Evolutionary conservation across 768 basidiomycete species (phyloP), one percentile per base, ranked within the genome.

Genomic region (Ramaria sp.): DNA sequence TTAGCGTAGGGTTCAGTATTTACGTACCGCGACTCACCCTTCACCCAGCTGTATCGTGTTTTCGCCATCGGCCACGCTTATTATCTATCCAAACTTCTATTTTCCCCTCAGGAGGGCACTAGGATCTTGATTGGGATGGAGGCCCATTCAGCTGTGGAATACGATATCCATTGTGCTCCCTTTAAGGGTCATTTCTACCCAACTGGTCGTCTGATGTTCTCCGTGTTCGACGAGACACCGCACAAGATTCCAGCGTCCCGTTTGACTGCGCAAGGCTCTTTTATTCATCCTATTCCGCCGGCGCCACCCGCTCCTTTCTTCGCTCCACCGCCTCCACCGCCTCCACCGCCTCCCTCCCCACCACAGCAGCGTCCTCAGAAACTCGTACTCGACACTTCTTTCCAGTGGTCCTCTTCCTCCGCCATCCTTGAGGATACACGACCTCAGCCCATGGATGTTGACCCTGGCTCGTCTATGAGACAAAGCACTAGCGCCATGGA

Each of bases 31-130:
- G 24, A 28, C 58, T 56, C 63, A 48, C 50, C 36, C 48, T 36
- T 66, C 66, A 66, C 69, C 54, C 59, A 89, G 87, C 77, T 89
- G 57, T 77, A 73, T 65, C 82, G 83, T 59, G 71, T 87, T 56
- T 88, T 88, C 63, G 78, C 80, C 60, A 73, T 82, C 48, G 74
- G 72, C 62, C 69, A 76, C 55, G 73, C 67, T 53, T 83, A 77
- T 68, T 78, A 76, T 70, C 69, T 88, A 53, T 80, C 81, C 48
- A 80, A 76, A 56, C 74, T 90, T 48, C 67, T 87, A 18, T 87
- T 89, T 66, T 82, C 81, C 41, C 81, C 81, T 5, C 73, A 81
- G 57, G 69, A 72, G 56, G 65, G 76, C 5, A 69, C 73, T 42
- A 78, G 81, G 36, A 78, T 88, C 44, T 68, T 88, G 30, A 72